Conservation (phyloP, 352 stramenopile species). For the Globisporangium orthogonon region DNA sequence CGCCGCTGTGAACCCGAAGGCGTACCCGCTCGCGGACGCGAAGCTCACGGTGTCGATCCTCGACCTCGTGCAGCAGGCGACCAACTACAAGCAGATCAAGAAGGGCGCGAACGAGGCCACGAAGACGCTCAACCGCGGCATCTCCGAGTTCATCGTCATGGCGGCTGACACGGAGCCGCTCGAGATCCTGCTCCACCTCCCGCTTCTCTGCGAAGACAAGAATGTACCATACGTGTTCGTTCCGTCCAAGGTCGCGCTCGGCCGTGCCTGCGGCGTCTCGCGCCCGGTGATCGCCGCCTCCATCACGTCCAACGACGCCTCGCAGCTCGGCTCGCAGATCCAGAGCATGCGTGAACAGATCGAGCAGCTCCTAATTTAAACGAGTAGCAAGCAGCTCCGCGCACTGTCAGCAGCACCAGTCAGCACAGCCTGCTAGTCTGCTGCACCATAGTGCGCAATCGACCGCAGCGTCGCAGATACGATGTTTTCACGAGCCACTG, state of each 20-base stretch:
- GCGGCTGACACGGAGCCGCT: constrained; percentile 98
- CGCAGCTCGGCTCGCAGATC: constrained; percentile 98
- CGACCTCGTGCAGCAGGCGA: constrained; percentile 98
- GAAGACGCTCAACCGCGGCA: constrained; percentile 99
- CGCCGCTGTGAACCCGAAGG: constrained; percentile 91
- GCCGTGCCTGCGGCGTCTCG: constrained; percentile 98
- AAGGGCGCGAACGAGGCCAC: constrained; percentile 99
- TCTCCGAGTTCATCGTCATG: constrained; percentile 99
- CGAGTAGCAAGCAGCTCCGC: constrained; percentile 10
- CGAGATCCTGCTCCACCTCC: constrained; percentile 99
- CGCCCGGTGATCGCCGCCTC: constrained; percentile 97
- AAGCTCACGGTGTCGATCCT: constrained; percentile 99
- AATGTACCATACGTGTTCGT: constrained; percentile 91
- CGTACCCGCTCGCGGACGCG: constrained; percentile 96
- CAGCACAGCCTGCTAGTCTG: too few relatives aligned
- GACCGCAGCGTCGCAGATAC: neutral
- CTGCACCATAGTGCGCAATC: neutral
- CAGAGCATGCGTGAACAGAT: constrained; percentile 99
- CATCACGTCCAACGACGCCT: constrained; percentile 99
- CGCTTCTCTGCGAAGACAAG: constrained; percentile 98
- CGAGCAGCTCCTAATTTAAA: constrained; percentile 99
- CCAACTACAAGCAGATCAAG: constrained; percentile 99
- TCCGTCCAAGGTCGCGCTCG: constrained; percentile 97
- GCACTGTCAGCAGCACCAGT: too few relatives aligned
- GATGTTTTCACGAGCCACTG: neutral